Percentiles rank a stretch among this genome's conserved stretches.
phyloP scores from a whole-genome alignment of 108 stramenopile species.

The Cyclotella atomus region DNA sequence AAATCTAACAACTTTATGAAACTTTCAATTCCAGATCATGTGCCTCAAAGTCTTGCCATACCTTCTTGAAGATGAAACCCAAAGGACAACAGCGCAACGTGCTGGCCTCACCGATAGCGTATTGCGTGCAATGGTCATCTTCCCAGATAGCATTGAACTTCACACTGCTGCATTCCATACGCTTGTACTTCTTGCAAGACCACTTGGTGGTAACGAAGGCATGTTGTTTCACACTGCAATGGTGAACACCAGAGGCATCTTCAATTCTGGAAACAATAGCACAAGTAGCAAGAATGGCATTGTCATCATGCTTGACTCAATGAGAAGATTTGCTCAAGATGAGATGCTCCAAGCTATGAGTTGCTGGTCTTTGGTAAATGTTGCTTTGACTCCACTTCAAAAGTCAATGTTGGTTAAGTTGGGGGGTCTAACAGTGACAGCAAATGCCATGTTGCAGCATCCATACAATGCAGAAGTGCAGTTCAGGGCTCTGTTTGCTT shows the following conservation, averaged over 20 bases:
- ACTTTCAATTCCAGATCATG: slow-evolving; percentile 55
- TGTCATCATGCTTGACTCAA: slow-evolving; percentile 88
- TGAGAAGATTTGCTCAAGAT: slow-evolving; percentile 76
- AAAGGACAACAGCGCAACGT: slow-evolving; percentile 72
- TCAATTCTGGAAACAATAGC: slow-evolving; percentile 43
- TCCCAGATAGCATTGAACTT: slow-evolving; percentile 75
- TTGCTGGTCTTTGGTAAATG: slow-evolving; percentile 94
- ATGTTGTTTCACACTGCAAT: slow-evolving; percentile 89
- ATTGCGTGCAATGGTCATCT: slow-evolving; percentile 84
- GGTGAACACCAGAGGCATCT: slow-evolving; percentile 72
- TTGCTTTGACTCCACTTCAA: slow-evolving; percentile 86
- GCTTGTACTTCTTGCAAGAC: slow-evolving; percentile 89
- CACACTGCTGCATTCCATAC: slow-evolving; percentile 90
- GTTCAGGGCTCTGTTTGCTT: slow-evolving; percentile 91
- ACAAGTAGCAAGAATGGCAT: slow-evolving; percentile 71
- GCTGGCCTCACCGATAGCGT: slow-evolving; percentile 83
- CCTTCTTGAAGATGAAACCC: slow-evolving; percentile 79
- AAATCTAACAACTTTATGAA: too few species aligned
- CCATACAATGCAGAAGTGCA: slow-evolving; percentile 89
- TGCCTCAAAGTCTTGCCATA: slow-evolving; percentile 78
- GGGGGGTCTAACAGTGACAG: slow-evolving; percentile 80
- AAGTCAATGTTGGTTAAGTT: slow-evolving; percentile 79
- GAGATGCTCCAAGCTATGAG: slow-evolving; percentile 91
- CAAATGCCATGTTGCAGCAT: slow-evolving; percentile 87
- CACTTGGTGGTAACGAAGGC: slow-evolving; percentile 91